These are phyloP conservation scores for Drechslerella dactyloides DNA, from an alignment of 2,329 filamentous ascomycete genomes.

Conservation along the genomic window DNA sequence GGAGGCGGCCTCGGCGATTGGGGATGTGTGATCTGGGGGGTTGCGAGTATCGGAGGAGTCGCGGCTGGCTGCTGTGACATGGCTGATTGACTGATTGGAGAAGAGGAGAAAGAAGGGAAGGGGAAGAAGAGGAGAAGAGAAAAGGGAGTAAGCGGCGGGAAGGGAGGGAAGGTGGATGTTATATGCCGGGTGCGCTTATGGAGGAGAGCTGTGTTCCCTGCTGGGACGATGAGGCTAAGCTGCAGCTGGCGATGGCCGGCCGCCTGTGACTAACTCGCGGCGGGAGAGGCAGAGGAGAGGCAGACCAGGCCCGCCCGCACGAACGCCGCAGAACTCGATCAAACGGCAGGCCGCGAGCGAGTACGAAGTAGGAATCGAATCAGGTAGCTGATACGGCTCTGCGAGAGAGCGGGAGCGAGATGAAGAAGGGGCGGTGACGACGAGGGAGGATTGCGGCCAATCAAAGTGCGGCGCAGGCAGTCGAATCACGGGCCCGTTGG, in stretches of 20 bases:
- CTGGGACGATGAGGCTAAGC: slow-evolving; percentile 14
- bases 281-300: too few relatives aligned
- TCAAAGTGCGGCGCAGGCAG: slow-evolving; percentile 5
- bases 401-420: not conserved
- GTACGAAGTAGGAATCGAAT: not conserved
- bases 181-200: slow-evolving; percentile 25
- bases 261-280: slow-evolving; percentile 8
- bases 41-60: slow-evolving; percentile 34
- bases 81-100: slow-evolving; percentile 13
- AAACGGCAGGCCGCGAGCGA: too few relatives aligned
- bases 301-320: not conserved
- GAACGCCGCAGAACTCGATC: not conserved
- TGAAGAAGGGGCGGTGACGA: not conserved
- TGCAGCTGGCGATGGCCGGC: slow-evolving; percentile 13
- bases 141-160: slow-evolving; percentile 7
- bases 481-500: too few relatives aligned
- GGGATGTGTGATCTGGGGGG: slow-evolving; percentile 39
- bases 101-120: not conserved
- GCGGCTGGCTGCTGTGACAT: slow-evolving; percentile 37
- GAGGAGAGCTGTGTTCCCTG: not conserved
- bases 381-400: too few relatives aligned
- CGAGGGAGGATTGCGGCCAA: slow-evolving; percentile 31
- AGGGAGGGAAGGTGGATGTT: slow-evolving; percentile 24
- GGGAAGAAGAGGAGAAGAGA: slow-evolving; percentile 2
- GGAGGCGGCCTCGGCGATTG: slow-evolving; percentile 26